Evolutionary conservation across 139 green algal species (phyloP), one percentile per base, ranked within the genome.

Genomic region (Yamagishiella unicocca): DNA sequence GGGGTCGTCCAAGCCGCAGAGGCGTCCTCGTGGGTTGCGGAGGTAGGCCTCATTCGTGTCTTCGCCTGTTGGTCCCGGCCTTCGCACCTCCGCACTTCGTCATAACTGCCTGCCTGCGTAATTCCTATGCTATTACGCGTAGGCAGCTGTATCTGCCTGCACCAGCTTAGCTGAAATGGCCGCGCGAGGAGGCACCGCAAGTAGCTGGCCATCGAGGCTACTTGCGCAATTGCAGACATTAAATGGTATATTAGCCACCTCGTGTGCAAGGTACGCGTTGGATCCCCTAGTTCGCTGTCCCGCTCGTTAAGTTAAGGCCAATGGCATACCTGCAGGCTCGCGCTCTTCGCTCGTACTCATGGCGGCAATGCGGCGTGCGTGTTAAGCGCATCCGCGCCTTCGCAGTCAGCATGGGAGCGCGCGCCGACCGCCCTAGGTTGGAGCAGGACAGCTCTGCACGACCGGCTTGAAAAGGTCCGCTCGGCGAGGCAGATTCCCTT

Each of bases 391-490:
- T 29, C 3, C 1, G 43, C 25, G 29, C 42, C 46, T 29, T 25
- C 10, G 12, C 72, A 40, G 22, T 43, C 6, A 29, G 42, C 43
- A 24, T 64, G 43, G 43, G 70, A 78, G 19, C 37, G 70, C 1
- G 38, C 70, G 24, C 70, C 37, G 14, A 33, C 72, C 10, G 43
- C 43, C 42, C 27, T 53, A 2, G 72, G 72, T 29, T 80, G 72
- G 72, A 80, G 29, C 25, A 40, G 72, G 29, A 62, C 72, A 14
- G 43, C 72, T 24, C 45, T 80, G 4, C 7, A 80, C 24, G 72
- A 80, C 43, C 72, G 43, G 14, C 43, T 80, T 29, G 25, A 42
- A 22, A 80, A 80, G 72, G 72, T 80, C 10, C 27, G 72, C 64
- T 74, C 2, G 19, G 33, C 33, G 58, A 58, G 14, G 14, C 17